Evolutionary conservation across 108 stramenopile genomes (phyloP), one percentile per base, ranked within the genome.

Genomic region (Nannochloropsis granulata): DNA sequence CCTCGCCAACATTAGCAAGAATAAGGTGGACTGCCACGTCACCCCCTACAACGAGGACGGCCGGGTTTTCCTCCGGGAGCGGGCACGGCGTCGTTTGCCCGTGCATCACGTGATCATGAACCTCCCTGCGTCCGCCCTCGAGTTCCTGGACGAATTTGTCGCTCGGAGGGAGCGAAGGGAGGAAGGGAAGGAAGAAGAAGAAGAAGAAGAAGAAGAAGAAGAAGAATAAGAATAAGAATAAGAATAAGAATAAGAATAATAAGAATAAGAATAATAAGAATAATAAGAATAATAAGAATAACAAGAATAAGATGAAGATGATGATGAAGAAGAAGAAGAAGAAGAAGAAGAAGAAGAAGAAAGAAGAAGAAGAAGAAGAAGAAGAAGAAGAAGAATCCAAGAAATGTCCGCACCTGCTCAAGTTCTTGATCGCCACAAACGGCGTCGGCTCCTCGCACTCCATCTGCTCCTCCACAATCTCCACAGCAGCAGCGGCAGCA

Each of bases 61-160:
- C 23, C 88, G 97, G 13, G 91, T 88, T 12, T 96, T 97, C 79
- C 89, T 96, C 56, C 26, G 91, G 12, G 83, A 80, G 46, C 80
- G 85, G 13, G 80, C 85, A 23, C 25, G 79, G 82, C 23, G 3
- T 2, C 23, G n/a, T 23, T 25, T 25, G 23, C 12, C 14, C 43
- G 43, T 26, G 71, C 12, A 96, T 80, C 96, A 97, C 86, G 93
- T 93, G n/a, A 90, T 98, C 78, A 95, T 98, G 94, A 98, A 98
- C 89, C 93, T 98, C 71, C 98, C 98, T 12, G 94, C 94, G 21
- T 87, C 90, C 14, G 95, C 96, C 0, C 93, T 95, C 21, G 95
- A 96, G 25, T 98, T 97, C 88, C 85, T 98, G 84, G 96, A 97
- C 91, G 94, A 93, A 13, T 97, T 98, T 88, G 90, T 92, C 10